A percentile compares a stretch with the other conserved stretches of the same genome.
Evolutionary conservation across 441 rosid genomes (phyloP).

Genomic region (Erodium chrysanthum): DNA sequence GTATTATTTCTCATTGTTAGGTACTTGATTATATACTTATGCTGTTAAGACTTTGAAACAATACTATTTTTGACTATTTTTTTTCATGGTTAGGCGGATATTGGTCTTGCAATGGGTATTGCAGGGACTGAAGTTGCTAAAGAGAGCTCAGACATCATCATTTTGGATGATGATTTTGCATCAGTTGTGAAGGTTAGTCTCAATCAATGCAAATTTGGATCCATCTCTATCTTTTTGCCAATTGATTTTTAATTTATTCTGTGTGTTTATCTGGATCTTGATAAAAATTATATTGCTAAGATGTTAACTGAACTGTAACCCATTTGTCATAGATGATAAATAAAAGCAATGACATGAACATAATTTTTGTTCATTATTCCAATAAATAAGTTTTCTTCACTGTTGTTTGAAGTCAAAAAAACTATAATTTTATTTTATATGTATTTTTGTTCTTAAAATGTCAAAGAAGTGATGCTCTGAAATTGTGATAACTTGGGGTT

Average conservation of each 20-base stretch:
- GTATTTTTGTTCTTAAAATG: neutral
- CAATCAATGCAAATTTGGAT: neutral
- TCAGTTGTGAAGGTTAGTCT: conserved; percentile 75
- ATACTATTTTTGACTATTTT: neutral
- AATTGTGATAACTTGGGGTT: neutral
- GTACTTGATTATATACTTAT: neutral
- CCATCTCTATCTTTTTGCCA: neutral
- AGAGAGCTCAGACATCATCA: conserved; percentile 91
- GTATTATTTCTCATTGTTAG: neutral
- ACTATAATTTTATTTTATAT: neutral
- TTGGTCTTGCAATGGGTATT: conserved; percentile 97
- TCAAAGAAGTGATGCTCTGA: neutral
- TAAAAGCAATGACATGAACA: neutral
- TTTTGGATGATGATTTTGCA: conserved; percentile 78
- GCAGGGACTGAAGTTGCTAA: conserved; percentile 98
- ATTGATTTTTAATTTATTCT: neutral
- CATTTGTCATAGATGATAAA: neutral
- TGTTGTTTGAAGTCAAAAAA: neutral
- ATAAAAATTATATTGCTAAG: neutral
- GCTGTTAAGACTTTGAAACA: conserved; percentile 1
- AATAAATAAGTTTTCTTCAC: neutral
- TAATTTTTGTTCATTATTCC: neutral
- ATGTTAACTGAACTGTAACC: neutral
- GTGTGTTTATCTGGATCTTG: neutral
- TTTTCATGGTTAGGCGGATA: conserved; percentile 60